Percentiles rank a stretch among this genome's conserved stretches.
These are phyloP conservation scores for Suhomyces bribrorum DNA, from an alignment of 1,139 yeast species.

Conservation along the genomic window DNA sequence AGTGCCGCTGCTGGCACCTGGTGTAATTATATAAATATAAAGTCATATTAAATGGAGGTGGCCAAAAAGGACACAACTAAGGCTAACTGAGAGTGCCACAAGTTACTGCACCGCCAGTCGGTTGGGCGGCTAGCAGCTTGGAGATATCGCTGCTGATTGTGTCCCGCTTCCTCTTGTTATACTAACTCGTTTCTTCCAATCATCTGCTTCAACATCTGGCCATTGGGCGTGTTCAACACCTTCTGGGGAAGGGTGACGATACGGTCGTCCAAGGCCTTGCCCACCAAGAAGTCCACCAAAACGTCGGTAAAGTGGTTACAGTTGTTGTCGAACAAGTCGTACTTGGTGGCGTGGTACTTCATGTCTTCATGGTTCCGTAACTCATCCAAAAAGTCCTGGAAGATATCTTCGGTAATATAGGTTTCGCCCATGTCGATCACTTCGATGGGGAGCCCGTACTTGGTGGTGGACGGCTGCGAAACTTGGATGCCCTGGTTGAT, in stretches of 20 bases:
- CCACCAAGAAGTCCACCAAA: conserved; percentile 59
- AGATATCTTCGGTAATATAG: conserved; percentile 50
- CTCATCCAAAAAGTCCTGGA: conserved; percentile 55
- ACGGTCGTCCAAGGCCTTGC: conserved; percentile 48
- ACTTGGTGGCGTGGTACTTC: conserved; percentile 49
- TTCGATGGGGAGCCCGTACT: conserved; percentile 60
- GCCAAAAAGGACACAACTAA: conserved; percentile 3
- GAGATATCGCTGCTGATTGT: too few species aligned
- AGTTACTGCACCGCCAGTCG: too few species aligned
- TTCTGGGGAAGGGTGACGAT: conserved; percentile 56
- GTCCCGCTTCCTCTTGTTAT: too few species aligned
- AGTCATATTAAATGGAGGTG: too few species aligned
- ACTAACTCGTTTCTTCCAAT: conserved; percentile 22
- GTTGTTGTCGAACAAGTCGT: conserved; percentile 64
- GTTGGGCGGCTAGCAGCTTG: too few species aligned
- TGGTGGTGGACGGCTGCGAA: conserved; percentile 51
- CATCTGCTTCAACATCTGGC: conserved; percentile 43
- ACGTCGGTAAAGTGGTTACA: conserved; percentile 70
- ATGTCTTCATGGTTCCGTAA: conserved; percentile 38
- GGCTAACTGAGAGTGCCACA: too few species aligned
- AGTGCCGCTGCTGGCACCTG: too few species aligned
- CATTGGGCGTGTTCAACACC: conserved; percentile 63
- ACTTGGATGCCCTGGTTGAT: conserved; percentile 61
- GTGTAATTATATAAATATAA: too few species aligned
- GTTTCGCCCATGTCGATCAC: conserved; percentile 58